Evolutionary conservation across 257 asterid genomes (phyloP).

Genomic region (Salvia hispanica): DNA sequence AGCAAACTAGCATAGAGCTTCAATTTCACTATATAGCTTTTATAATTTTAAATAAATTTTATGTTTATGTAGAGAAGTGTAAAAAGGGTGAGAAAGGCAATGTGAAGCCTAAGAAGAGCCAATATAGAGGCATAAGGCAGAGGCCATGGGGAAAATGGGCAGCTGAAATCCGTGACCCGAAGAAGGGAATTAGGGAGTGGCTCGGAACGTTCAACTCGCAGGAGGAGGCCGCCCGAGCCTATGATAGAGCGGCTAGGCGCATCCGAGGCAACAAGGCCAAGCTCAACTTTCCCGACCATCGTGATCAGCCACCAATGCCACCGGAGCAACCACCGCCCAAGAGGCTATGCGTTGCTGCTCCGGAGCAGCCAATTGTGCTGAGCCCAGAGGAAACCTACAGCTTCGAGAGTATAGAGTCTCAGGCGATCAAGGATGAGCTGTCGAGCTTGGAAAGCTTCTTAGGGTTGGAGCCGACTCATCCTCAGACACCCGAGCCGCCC

Average conservation of each 20-base stretch:
- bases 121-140: constrained; percentile 78
- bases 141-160: constrained; percentile 99
- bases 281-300: constrained; percentile 62
- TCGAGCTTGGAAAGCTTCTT: constrained; percentile 66
- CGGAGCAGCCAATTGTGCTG: constrained; percentile 33
- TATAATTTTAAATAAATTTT: neutral
- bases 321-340: constrained; percentile 42
- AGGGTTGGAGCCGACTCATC: constrained; percentile 45
- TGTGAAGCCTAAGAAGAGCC: constrained; percentile 54
- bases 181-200: constrained; percentile 69
- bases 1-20: neutral
- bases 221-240: constrained; percentile 80
- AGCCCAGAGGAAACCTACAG: constrained; percentile 19
- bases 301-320: constrained; percentile 24
- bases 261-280: constrained; percentile 82
- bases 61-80: constrained; percentile 29
- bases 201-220: constrained; percentile 77
- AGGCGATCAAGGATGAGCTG: constrained; percentile 48
- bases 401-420: constrained; percentile 29
- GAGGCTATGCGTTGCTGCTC: constrained; percentile 32
- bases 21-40: too few species aligned
- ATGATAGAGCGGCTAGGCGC: constrained; percentile 73
- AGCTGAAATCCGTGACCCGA: constrained; percentile 87
- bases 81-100: constrained; percentile 40
- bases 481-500: constrained; percentile 34